Evolutionary conservation across 2,329 filamentous ascomycete species (phyloP).

Genomic region (Talaromyces sp.): DNA sequence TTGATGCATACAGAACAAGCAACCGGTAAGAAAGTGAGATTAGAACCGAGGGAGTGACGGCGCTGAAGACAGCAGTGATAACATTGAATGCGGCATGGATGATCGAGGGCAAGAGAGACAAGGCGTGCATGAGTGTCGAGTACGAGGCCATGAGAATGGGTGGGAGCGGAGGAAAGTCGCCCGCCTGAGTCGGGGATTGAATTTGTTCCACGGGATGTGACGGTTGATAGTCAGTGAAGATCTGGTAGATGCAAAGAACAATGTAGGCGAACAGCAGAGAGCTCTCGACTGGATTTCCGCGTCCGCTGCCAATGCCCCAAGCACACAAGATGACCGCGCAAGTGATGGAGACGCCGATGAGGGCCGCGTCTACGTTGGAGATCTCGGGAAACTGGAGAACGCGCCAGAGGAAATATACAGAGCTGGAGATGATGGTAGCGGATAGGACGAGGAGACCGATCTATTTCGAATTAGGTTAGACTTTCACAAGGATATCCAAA

Average conservation of each 20-base stretch:
- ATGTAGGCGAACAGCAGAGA: constrained; percentile 95
- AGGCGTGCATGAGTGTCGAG: constrained; percentile 81
- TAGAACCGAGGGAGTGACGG: constrained; percentile 92
- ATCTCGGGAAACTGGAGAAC: constrained; percentile 93
- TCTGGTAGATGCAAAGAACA: constrained; percentile 98
- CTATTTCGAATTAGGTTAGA: constrained; percentile 49
- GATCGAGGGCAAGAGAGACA: constrained; percentile 80
- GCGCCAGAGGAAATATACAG: constrained; percentile 94
- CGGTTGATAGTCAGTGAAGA: constrained; percentile 96
- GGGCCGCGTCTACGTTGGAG: constrained; percentile 84
- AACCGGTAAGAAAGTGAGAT: constrained; percentile 93
- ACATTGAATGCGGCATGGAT: constrained; percentile 83
- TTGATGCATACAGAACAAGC: constrained; percentile 93
- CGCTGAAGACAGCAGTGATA: constrained; percentile 88
- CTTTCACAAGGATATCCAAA: constrained; percentile 2
- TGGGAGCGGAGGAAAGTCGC: constrained; percentile 89
- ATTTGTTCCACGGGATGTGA: constrained; percentile 64
- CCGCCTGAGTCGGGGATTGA: constrained; percentile 58
- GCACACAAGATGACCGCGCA: constrained; percentile 90
- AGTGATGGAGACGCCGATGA: constrained; percentile 91
- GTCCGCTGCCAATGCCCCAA: constrained; percentile 90
- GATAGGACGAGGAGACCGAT: constrained; percentile 86
- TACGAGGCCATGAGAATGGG: constrained; percentile 99
- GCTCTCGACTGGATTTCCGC: constrained; percentile 93
- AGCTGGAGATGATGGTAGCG: constrained; percentile 87